Conservation (phyloP, 78 protist species). For the Polysphondylium violaceum region DNA sequence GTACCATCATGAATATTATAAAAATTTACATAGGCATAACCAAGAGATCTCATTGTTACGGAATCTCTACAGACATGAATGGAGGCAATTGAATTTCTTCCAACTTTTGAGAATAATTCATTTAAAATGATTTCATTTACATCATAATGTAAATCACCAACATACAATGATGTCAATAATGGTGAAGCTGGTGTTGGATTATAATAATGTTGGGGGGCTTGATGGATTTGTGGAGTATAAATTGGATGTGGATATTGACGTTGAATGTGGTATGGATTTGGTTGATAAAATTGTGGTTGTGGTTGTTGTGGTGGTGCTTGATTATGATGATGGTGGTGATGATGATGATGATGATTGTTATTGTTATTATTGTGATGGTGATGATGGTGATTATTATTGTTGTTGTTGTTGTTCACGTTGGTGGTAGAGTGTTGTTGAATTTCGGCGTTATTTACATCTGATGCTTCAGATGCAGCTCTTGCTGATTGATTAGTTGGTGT, state of each 20-base stretch:
- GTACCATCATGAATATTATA: slow-evolving; percentile 79
- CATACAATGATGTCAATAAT: slow-evolving; percentile 78
- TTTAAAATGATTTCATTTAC: slow-evolving; percentile 93
- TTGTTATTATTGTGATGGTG: no score
- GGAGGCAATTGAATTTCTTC: slow-evolving; percentile 90
- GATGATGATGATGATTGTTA: slow-evolving; percentile 12
- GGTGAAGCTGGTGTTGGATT: neutral
- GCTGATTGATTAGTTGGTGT: no score
- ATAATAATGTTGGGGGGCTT: neutral
- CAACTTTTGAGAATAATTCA: slow-evolving; percentile 94
- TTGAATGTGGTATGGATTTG: neutral
- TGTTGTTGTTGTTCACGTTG: no score
- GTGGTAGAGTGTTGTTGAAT: no score
- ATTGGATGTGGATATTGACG: neutral
- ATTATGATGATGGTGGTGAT: neutral
- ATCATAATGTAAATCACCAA: slow-evolving; percentile 85
- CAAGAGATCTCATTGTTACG: slow-evolving; percentile 93
- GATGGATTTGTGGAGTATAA: neutral
- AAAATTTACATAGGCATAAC: slow-evolving; percentile 99
- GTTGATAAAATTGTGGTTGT: neutral
- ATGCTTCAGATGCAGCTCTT: no score
- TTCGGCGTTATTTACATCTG: no score
- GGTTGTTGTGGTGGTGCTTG: slow-evolving; percentile 3
- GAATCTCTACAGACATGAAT: slow-evolving; percentile 97
- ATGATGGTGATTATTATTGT: no score